Percentiles rank a stretch among this genome's conserved stretches.
Evolutionary conservation across 495 filamentous ascomycete genomes (phyloP).

Genomic region (Penicillium malachiteum): DNA sequence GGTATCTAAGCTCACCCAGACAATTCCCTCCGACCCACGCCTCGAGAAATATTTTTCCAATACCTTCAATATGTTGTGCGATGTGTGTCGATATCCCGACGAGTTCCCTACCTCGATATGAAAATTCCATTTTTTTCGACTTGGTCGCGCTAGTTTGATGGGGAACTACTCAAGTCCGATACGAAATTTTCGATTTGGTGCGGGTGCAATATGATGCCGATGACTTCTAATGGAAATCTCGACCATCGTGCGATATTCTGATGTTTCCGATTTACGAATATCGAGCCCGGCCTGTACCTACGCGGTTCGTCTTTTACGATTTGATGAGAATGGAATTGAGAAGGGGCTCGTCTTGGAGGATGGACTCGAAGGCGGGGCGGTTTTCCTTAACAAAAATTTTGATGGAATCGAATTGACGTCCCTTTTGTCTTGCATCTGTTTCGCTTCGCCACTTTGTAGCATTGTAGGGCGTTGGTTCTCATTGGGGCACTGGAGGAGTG

Average conservation of each 20-base stretch:
- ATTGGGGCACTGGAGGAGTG: not conserved
- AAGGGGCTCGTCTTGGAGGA: not conserved
- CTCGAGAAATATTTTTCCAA: constrained; percentile 13
- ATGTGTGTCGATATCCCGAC: constrained; percentile 25
- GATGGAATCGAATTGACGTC: constrained; percentile 33
- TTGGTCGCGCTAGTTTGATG: constrained; percentile 29
- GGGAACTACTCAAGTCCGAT: constrained; percentile 19
- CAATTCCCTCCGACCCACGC: constrained; percentile 11
- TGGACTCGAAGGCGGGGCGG: constrained; percentile 15
- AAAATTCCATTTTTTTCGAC: constrained; percentile 8
- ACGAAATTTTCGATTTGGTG: not conserved
- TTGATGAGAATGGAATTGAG: constrained; percentile 3
- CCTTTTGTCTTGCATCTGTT: constrained; percentile 20
- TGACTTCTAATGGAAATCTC: not conserved
- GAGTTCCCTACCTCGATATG: constrained; percentile 20
- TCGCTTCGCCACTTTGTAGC: constrained; percentile 1
- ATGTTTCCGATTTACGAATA: constrained; percentile 4
- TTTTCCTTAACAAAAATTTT: constrained; percentile 30
- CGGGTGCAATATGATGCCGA: constrained; percentile 4
- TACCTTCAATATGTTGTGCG: constrained; percentile 16
- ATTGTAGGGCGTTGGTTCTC: not conserved
- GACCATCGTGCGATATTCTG: not conserved
- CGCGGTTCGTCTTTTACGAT: not conserved
- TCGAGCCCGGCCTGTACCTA: not conserved
- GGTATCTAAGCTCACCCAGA: constrained; percentile 70